These are phyloP conservation scores for Lanmaoa rubissima DNA, from an alignment of 768 basidiomycete genomes.

Conservation along the genomic window DNA sequence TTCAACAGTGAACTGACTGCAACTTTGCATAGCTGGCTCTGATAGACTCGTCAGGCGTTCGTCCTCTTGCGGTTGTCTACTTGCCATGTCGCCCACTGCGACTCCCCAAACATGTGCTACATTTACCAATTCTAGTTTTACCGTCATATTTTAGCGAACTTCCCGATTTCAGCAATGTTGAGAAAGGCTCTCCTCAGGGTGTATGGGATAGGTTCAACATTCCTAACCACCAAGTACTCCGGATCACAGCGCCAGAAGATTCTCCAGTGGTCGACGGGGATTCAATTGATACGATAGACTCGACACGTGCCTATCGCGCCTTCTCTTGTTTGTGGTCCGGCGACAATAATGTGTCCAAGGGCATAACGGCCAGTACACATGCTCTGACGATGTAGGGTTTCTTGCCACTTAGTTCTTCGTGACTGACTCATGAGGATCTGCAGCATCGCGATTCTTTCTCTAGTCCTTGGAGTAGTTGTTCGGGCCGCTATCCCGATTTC, in stretches of 20 bases:
- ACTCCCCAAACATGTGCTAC: constrained; percentile 43
- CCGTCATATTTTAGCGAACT: constrained; percentile 19
- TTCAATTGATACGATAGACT: constrained; percentile 41
- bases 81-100: constrained; percentile 47
- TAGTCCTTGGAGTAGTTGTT: constrained; percentile 56
- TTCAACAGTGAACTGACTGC: constrained; percentile 28
- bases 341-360: constrained; percentile 34
- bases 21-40: constrained; percentile 38
- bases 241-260: constrained; percentile 33
- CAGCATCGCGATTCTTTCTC: constrained; percentile 67
- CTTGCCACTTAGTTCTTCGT: constrained; percentile 9
- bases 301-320: constrained; percentile 42
- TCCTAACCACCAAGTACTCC: constrained; percentile 40
- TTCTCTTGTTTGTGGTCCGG: constrained; percentile 44
- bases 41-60: constrained; percentile 39
- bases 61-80: constrained; percentile 68
- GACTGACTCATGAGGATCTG: constrained; percentile 10
- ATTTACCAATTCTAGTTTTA: constrained; percentile 56
- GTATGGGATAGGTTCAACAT: constrained; percentile 46
- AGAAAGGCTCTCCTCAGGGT: constrained; percentile 29
- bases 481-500: constrained; percentile 25
- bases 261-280: constrained; percentile 48
- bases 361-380: constrained; percentile 48
- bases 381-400: constrained; percentile 63
- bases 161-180: constrained; percentile 29